Conservation (phyloP, 257 asterid species). For the Pogostemon cablin region DNA sequence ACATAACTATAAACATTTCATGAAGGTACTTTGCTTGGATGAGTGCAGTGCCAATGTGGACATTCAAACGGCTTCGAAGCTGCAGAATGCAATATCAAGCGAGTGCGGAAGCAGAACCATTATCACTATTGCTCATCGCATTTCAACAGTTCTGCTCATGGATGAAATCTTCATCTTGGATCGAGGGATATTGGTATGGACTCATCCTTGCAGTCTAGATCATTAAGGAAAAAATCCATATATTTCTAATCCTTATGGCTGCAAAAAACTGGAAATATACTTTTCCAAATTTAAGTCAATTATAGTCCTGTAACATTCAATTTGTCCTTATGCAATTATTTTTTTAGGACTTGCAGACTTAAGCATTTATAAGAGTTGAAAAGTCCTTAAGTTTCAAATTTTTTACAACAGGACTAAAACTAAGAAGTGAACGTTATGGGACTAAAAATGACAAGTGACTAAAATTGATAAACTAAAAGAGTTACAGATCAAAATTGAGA, state of each 20-base stretch:
- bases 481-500: too few relatives aligned
- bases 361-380: too few relatives aligned
- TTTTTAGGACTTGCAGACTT: too few relatives aligned
- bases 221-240: background rate
- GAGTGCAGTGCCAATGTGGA: slow-evolving; percentile 93
- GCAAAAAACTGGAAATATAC: too few relatives aligned
- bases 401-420: too few relatives aligned
- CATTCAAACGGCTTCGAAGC: slow-evolving; percentile 78
- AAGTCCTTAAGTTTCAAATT: too few relatives aligned
- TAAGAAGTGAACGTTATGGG: too few relatives aligned
- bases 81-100: slow-evolving; percentile 62
- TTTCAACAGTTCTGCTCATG: slow-evolving; percentile 77
- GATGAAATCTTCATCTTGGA: slow-evolving; percentile 75
- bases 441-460: too few relatives aligned
- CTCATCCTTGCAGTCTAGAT: background rate
- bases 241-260: background rate
- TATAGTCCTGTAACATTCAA: too few relatives aligned
- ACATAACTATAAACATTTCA: background rate
- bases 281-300: too few relatives aligned
- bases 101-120: slow-evolving; percentile 64
- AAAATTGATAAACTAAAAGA: too few relatives aligned
- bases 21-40: slow-evolving; percentile 85
- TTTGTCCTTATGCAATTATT: too few relatives aligned
- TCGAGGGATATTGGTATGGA: slow-evolving; percentile 70
- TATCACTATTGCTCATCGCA: slow-evolving; percentile 90